Conservation (phyloP, 192 early-diverging fungal species). For the Coemansia sp. region DNA sequence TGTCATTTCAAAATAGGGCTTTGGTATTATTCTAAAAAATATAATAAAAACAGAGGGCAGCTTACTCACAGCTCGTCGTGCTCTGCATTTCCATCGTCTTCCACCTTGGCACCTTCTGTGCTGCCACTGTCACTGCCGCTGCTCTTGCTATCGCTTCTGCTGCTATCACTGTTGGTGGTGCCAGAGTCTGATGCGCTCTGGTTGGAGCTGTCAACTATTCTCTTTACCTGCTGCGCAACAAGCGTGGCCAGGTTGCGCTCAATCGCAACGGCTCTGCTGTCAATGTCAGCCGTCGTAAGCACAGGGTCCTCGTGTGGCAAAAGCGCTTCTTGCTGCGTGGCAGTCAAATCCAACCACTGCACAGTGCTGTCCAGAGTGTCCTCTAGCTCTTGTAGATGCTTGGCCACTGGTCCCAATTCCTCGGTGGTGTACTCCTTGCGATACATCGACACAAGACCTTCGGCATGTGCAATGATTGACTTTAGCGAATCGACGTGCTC, state of each 20-base stretch:
- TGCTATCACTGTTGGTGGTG: neutral
- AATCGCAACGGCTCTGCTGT: slow-evolving; percentile 53
- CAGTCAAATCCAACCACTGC: slow-evolving; percentile 66
- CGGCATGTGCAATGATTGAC: slow-evolving; percentile 53
- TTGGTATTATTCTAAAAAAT: neutral
- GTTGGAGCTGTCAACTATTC: slow-evolving; percentile 15
- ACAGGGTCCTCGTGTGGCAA: slow-evolving; percentile 63
- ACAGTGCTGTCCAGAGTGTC: slow-evolving; percentile 52
- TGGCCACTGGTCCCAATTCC: slow-evolving; percentile 50
- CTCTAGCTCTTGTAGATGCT: slow-evolving; percentile 53
- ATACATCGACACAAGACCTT: slow-evolving; percentile 33
- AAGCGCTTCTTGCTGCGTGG: slow-evolving; percentile 62
- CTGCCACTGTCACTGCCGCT: neutral
- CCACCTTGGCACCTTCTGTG: neutral
- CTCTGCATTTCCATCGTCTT: slow-evolving; percentile 14
- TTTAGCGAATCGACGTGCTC: slow-evolving; percentile 54
- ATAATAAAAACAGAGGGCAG: neutral
- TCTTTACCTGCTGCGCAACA: slow-evolving; percentile 63
- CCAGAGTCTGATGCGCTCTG: neutral
- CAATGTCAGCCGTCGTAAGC: slow-evolving; percentile 60
- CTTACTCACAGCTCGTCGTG: slow-evolving; percentile 33
- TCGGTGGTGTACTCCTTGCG: slow-evolving; percentile 54
- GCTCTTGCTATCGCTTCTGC: neutral
- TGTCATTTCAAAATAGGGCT: neutral
- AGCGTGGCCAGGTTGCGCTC: slow-evolving; percentile 58